These are phyloP conservation scores for Digitaria exilis DNA, from an alignment of 202 grass and related monocot species.

Conservation along the genomic window DNA sequence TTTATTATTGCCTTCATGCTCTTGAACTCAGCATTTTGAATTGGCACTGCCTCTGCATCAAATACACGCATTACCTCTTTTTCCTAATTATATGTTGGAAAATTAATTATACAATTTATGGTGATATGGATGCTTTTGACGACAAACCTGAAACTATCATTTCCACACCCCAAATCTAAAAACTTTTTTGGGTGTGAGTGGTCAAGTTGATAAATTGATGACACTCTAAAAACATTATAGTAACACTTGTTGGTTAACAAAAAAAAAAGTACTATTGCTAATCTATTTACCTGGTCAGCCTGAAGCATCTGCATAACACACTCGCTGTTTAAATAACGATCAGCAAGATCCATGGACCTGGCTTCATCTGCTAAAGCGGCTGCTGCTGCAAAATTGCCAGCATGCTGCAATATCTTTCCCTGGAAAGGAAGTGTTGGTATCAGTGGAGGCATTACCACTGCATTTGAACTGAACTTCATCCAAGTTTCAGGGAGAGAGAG, in stretches of 20 bases:
- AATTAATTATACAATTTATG: neutral
- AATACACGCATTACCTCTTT: neutral
- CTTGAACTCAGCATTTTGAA: neutral
- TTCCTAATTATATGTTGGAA: neutral
- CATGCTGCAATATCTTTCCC: slow-evolving; percentile 93
- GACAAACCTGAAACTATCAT: neutral
- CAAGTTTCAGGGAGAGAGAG: slow-evolving; percentile 15
- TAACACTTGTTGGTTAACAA: neutral
- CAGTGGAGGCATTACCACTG: slow-evolving; percentile 14
- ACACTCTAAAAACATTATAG: neutral
- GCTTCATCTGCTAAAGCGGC: slow-evolving; percentile 95
- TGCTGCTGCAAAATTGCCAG: slow-evolving; percentile 85
- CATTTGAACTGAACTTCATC: neutral
- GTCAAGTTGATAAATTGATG: slow-evolving; percentile 5
- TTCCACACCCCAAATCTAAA: neutral
- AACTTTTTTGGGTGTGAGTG: neutral
- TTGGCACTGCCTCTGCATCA: neutral
- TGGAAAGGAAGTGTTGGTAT: slow-evolving; percentile 47
- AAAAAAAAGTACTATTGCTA: neutral
- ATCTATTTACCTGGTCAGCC: slow-evolving; percentile 84
- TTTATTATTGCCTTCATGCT: neutral
- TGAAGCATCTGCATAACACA: slow-evolving; percentile 99
- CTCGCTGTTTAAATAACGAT: slow-evolving; percentile 98
- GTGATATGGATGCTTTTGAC: neutral
- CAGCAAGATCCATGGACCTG: slow-evolving; percentile 98